Percentiles rank a stretch among this genome's conserved stretches.
phyloP scores from a whole-genome alignment of 1,284 basidiomycete genomes.

The Ceratobasidium sp. region DNA sequence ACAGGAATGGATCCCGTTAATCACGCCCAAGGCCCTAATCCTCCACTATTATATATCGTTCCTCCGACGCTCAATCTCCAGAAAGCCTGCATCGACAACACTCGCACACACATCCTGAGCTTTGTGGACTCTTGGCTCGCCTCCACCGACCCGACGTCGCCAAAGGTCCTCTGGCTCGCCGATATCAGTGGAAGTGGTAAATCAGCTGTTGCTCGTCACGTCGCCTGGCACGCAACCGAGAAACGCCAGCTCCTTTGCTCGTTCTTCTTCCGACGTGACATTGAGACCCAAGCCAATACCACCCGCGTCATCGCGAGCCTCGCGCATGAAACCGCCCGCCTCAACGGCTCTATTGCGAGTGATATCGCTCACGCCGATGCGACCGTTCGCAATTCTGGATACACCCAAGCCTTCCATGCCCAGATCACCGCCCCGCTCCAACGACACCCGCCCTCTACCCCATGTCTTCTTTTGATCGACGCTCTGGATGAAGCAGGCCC shows the following conservation, averaged over 20 bases:
- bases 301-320: not conserved
- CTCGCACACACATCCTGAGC: not conserved
- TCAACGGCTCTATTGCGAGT: not conserved
- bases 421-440: conserved; percentile 5
- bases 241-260: conserved; percentile 10
- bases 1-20: not conserved
- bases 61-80: conserved; percentile 6
- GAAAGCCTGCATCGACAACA: conserved; percentile 18
- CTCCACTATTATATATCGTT: conserved; percentile 8
- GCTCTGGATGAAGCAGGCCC: conserved; percentile 24
- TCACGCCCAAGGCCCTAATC: not conserved
- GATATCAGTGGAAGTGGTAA: conserved; percentile 39
- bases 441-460: not conserved
- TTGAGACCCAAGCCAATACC: conserved; percentile 4
- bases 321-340: not conserved
- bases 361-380: not conserved
- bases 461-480: conserved; percentile 18
- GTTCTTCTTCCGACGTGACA: conserved; percentile 36
- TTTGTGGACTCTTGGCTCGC: not conserved
- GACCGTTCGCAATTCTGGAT: not conserved
- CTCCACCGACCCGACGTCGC: not conserved
- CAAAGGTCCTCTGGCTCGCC: conserved; percentile 22
- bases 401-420: conserved; percentile 9
- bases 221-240: conserved; percentile 6
- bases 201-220: conserved; percentile 26